Base-by-base conservation (phyloP, 176 grass and related monocot genomes). In the Coix lacrymajobi region DNA sequence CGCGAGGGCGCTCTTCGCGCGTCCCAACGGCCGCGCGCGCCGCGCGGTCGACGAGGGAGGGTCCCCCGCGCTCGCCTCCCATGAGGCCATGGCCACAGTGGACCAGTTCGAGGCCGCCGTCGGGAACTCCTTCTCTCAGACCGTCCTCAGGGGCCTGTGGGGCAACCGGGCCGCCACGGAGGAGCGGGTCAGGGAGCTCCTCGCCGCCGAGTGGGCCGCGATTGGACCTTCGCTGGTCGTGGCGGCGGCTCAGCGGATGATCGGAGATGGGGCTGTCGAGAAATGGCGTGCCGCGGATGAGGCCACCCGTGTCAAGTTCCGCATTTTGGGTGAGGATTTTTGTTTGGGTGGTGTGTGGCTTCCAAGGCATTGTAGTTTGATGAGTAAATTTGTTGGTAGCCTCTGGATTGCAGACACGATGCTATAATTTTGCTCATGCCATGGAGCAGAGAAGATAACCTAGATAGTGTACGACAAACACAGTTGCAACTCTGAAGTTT, bases 221-320 rank as follows among this genome's bases (percentile, higher is more conserved):
- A 58, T 91, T 49, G 89, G 58, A 1, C 85, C 64, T 12, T 87
- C 89, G 4, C 32, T 9, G 77, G 66, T 91, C 44, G 89, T 78
- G 58, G 12, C 15, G 17, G 81, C 57, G 37, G 85, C 81, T 1
- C 58, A 82, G 78, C 77, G 38, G 57, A 77, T 91, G 37, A 72
- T 72, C 2, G 85, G 89, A 46, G 65, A 88, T 15, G 75, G 39
- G 0, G 76, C 84, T 11, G 5, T 63, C 22, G 54, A 80, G 69
- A 65, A 76, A 7, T 91, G 89, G 85, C 66, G 58, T 10, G 30
- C 13, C 0, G 77, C 71, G 0, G 77, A 85, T 3, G 71, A 85
- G 33, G 13, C 48, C 45, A 67, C 28, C 31, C 65, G 82, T 8
- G 43, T 37, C 45, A 81, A 81, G 58, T 78, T 82, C 31, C n/a